A percentile compares a stretch with the other conserved stretches of the same genome.
Evolutionary conservation across 73 alveolate genomes (phyloP).

Genomic region (Paramecium sexaurelia): DNA sequence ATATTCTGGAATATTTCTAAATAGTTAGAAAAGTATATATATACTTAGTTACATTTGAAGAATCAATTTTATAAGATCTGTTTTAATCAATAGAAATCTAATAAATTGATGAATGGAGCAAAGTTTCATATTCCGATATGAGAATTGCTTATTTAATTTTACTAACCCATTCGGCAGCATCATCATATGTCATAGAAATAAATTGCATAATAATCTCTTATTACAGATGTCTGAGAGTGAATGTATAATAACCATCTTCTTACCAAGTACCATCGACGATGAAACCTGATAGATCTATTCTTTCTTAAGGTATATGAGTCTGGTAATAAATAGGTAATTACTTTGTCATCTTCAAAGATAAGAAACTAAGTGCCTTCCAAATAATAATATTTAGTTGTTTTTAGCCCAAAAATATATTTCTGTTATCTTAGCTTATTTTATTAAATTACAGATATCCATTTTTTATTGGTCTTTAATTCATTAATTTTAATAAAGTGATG

Average conservation of each 20-base stretch:
- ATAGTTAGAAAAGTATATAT: background rate
- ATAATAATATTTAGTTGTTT: constrained; percentile 6
- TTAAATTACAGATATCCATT: constrained; percentile 44
- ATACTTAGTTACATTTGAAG: background rate
- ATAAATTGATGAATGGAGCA: background rate
- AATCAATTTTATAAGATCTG: background rate
- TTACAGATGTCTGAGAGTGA: background rate
- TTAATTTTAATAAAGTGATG: background rate
- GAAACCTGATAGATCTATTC: constrained; percentile 30
- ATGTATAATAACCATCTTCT: constrained; percentile 43
- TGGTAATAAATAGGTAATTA: background rate
- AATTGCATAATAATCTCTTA: background rate
- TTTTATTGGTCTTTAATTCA: constrained; percentile 55
- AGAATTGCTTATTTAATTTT: constrained; percentile 44
- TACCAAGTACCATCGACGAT: constrained; percentile 56
- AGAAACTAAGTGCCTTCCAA: constrained; percentile 45
- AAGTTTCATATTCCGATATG: constrained; percentile 17
- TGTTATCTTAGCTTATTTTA: background rate
- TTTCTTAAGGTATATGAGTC: constrained; percentile 44
- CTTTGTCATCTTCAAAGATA: constrained; percentile 55
- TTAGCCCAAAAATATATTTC: background rate
- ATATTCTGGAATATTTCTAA: background rate
- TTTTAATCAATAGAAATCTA: background rate
- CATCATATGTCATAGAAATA: constrained; percentile 24
- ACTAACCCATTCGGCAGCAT: constrained; percentile 44